A percentile compares a stretch with the other conserved stretches of the same genome.
phyloP scores from a whole-genome alignment of 2,329 filamentous ascomycete species.

The Cryphonectria radicalis region DNA sequence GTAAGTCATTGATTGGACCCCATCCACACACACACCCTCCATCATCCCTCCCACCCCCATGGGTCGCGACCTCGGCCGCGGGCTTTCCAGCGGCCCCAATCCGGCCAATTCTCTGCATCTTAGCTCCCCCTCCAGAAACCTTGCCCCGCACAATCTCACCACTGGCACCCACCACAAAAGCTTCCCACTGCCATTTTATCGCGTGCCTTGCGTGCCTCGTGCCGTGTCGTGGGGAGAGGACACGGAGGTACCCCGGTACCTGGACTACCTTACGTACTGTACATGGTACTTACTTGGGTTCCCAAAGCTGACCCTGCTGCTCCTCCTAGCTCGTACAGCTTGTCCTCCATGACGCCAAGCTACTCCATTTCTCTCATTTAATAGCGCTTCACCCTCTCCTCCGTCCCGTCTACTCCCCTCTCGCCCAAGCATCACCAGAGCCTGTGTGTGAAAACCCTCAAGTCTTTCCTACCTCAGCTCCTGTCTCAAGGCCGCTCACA shows the following conservation, averaged over 20 bases:
- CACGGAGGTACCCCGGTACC: slow-evolving; percentile 14
- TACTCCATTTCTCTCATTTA: slow-evolving; percentile 42
- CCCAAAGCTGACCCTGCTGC: slow-evolving; percentile 39
- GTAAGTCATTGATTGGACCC: slow-evolving; percentile 34
- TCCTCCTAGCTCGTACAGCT: slow-evolving; percentile 54
- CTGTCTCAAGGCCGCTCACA: slow-evolving; percentile 58
- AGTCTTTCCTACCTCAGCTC: slow-evolving; percentile 58
- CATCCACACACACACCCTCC: background rate
- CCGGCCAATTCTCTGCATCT: slow-evolving; percentile 31
- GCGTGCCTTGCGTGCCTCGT: slow-evolving; percentile 2
- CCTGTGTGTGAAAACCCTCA: slow-evolving; percentile 59
- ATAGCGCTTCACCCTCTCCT: slow-evolving; percentile 40
- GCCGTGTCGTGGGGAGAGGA: slow-evolving; percentile 2
- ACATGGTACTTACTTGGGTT: slow-evolving; percentile 11
- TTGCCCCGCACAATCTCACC: slow-evolving; percentile 30
- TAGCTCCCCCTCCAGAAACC: slow-evolving; percentile 29
- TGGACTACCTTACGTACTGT: background rate
- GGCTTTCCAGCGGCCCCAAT: slow-evolving; percentile 18
- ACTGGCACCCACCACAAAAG: slow-evolving; percentile 17
- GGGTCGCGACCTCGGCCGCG: slow-evolving; percentile 8
- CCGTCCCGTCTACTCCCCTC: slow-evolving; percentile 47
- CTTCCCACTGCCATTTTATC: slow-evolving; percentile 6
- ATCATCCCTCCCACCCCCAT: background rate
- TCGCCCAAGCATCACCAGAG: slow-evolving; percentile 46
- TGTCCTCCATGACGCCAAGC: slow-evolving; percentile 54